Conservation (phyloP, 257 asterid genomes). For the Lycium barbarum region DNA sequence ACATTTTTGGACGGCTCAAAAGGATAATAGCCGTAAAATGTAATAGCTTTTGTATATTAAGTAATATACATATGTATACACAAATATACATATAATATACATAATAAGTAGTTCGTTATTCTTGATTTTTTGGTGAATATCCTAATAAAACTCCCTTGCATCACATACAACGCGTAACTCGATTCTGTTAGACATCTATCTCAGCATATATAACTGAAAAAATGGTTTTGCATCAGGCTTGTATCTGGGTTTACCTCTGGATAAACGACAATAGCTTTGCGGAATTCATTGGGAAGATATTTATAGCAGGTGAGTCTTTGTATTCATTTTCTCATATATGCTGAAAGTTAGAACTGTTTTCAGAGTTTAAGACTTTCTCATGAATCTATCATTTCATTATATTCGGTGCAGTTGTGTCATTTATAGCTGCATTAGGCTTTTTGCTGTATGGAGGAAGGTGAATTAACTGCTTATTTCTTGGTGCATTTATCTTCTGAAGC, state of each 20-base stretch:
- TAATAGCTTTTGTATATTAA: too few relatives aligned
- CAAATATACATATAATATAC: too few relatives aligned
- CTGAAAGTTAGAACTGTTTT: constrained; percentile 13
- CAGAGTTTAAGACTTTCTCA: background rate
- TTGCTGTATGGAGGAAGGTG: constrained; percentile 95
- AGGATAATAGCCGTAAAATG: too few relatives aligned
- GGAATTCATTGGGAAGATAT: constrained; percentile 78
- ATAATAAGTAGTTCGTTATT: too few relatives aligned
- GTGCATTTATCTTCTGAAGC: constrained; percentile 3
- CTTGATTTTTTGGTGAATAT: background rate
- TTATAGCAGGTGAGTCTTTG: constrained; percentile 70
- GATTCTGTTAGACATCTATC: background rate
- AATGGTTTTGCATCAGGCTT: constrained; percentile 42
- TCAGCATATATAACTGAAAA: background rate
- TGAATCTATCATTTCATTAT: constrained; percentile 21
- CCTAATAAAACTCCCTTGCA: background rate
- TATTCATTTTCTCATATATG: constrained; percentile 24
- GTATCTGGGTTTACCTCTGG: constrained; percentile 86
- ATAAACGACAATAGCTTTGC: constrained; percentile 63
- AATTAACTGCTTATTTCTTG: constrained; percentile 18
- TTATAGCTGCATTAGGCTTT: constrained; percentile 89
- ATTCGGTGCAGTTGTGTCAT: constrained; percentile 78
- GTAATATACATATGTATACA: too few relatives aligned
- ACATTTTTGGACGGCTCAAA: too few relatives aligned
- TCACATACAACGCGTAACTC: background rate